Percentiles rank a stretch among this genome's conserved stretches.
Evolutionary conservation across 192 early-diverging fungal genomes (phyloP).

Genomic region (Coemansia sp.): DNA sequence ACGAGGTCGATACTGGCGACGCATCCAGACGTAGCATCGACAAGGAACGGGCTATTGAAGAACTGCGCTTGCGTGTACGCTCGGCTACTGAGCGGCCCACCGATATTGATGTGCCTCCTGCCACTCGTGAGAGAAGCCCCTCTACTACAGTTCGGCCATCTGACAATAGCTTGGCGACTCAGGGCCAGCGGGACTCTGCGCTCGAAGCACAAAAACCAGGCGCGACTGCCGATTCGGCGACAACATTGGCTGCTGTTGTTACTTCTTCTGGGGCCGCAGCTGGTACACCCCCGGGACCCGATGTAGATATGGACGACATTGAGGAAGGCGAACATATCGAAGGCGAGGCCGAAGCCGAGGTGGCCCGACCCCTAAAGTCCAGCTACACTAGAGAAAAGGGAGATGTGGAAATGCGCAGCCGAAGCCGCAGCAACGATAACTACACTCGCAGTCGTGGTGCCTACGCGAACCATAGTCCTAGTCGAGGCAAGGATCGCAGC

Average conservation of each 20-base stretch:
- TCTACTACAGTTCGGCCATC: not conserved
- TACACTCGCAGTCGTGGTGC: slow-evolving; percentile 9
- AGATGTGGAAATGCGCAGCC: slow-evolving; percentile 6
- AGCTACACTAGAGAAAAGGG: not conserved
- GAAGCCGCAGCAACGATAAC: slow-evolving; percentile 14
- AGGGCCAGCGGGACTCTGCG: not conserved
- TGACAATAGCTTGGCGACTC: not conserved
- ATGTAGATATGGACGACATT: slow-evolving; percentile 35
- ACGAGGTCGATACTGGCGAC: slow-evolving; percentile 21
- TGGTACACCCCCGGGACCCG: not conserved
- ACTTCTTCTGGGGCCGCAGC: not conserved
- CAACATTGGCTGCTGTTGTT: not conserved
- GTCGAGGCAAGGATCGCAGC: slow-evolving; percentile 14
- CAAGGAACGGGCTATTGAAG: slow-evolving; percentile 49
- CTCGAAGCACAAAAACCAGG: not conserved
- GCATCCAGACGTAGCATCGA: slow-evolving; percentile 25
- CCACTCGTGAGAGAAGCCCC: slow-evolving; percentile 14
- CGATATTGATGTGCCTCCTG: not conserved
- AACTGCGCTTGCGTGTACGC: slow-evolving; percentile 43
- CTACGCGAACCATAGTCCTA: slow-evolving; percentile 8
- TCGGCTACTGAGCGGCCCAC: slow-evolving; percentile 15
- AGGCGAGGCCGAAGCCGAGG: slow-evolving; percentile 17
- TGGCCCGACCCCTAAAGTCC: not conserved
- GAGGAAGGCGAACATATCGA: slow-evolving; percentile 54
- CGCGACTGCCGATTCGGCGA: not conserved